These are phyloP conservation scores for Millerozyma miso DNA, from an alignment of 805 yeast genomes.

Conservation along the genomic window DNA sequence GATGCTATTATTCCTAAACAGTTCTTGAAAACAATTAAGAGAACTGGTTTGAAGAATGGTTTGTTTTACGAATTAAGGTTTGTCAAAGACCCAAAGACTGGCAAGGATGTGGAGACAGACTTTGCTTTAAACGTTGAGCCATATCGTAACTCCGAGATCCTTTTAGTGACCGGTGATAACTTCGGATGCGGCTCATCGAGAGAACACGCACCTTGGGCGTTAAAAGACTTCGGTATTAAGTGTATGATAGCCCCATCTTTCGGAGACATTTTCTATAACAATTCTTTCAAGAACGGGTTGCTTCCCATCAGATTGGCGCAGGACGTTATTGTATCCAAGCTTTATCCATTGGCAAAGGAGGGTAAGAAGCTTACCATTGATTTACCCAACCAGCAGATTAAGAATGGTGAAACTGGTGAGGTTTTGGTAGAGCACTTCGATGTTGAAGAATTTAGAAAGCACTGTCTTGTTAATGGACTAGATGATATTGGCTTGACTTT, in stretches of 20 bases:
- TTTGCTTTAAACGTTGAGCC: slow-evolving; percentile 85
- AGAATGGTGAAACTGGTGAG: slow-evolving; percentile 53
- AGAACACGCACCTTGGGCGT: slow-evolving; percentile 99
- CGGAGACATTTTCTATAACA: slow-evolving; percentile 97
- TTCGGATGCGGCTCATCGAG: slow-evolving; percentile 99
- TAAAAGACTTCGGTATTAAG: slow-evolving; percentile 94
- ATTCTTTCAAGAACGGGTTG: slow-evolving; percentile 93
- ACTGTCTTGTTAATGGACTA: slow-evolving; percentile 89
- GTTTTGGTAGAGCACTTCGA: slow-evolving; percentile 80
- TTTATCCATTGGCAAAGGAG: slow-evolving; percentile 74
- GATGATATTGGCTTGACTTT: slow-evolving; percentile 96
- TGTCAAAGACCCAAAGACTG: slow-evolving; percentile 53
- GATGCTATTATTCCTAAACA: slow-evolving; percentile 99
- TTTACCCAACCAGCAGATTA: slow-evolving; percentile 80
- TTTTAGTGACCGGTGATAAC: slow-evolving; percentile 92
- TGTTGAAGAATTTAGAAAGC: slow-evolving; percentile 88
- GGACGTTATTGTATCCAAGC: slow-evolving; percentile 63
- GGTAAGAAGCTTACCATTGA: slow-evolving; percentile 76
- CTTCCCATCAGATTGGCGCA: slow-evolving; percentile 89
- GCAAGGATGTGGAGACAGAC: slow-evolving; percentile 80
- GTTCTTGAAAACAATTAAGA: slow-evolving; percentile 93
- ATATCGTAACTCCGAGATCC: slow-evolving; percentile 71
- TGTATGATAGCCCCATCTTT: slow-evolving; percentile 96
- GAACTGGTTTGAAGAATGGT: slow-evolving; percentile 89
- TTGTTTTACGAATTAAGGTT: slow-evolving; percentile 90